These are phyloP conservation scores for Phytophthora hybrid DNA, from an alignment of 352 stramenopile species.

Conservation along the genomic window DNA sequence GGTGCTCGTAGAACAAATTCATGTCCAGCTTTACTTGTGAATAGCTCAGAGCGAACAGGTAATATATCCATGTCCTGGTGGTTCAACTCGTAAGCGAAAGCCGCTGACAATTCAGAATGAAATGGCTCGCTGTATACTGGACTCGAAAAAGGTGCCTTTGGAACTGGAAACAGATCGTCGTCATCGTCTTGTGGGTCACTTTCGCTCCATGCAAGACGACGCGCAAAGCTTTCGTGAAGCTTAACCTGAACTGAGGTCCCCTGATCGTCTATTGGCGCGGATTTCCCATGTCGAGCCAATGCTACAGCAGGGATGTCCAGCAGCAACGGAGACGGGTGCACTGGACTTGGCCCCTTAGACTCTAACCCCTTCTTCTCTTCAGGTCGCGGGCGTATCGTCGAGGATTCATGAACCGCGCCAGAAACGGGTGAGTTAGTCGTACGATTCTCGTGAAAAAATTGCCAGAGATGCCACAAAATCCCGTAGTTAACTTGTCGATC, in stretches of 20 bases:
- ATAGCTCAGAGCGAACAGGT: slow-evolving; percentile 4
- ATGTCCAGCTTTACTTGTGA: neutral
- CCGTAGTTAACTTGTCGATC: slow-evolving; percentile 57
- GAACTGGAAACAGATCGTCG: slow-evolving; percentile 38
- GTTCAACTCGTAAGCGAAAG: neutral
- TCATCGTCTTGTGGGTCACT: slow-evolving; percentile 6
- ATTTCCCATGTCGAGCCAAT: slow-evolving; percentile 16
- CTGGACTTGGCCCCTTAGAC: neutral
- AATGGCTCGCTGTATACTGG: slow-evolving; percentile 23
- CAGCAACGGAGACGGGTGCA: slow-evolving; percentile 20
- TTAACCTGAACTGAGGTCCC: slow-evolving; percentile 23
- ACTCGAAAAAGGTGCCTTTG: slow-evolving; percentile 25
- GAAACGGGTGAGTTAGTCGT: neutral
- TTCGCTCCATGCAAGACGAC: slow-evolving; percentile 25
- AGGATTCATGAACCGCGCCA: neutral
- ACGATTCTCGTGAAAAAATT: slow-evolving; percentile 19
- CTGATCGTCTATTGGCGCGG: slow-evolving; percentile 2
- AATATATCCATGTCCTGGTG: slow-evolving; percentile 11
- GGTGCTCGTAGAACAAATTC: neutral
- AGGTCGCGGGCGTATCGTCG: neutral
- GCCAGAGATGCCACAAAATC: slow-evolving; percentile 65
- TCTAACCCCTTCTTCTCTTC: neutral
- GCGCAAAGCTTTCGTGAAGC: slow-evolving; percentile 33
- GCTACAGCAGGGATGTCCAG: slow-evolving; percentile 37
- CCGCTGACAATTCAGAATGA: neutral